A percentile compares a stretch with the other conserved stretches of the same genome.
Conservation (phyloP, 164 flowering plant genomes). For the Magnolia kwangsiensis region DNA sequence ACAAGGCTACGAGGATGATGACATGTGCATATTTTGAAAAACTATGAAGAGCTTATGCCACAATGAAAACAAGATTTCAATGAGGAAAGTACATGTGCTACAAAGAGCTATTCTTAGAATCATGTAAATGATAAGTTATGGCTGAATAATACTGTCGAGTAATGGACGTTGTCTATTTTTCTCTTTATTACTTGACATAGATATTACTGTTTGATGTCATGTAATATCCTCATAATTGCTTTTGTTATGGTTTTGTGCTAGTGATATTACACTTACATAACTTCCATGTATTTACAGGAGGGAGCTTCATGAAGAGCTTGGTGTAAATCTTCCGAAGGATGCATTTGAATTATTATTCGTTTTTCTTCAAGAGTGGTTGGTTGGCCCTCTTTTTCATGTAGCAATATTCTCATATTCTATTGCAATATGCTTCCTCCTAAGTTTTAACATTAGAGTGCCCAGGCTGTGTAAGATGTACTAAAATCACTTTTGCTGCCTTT, state of each 20-base stretch:
- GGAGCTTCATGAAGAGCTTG: slow-evolving; percentile 94
- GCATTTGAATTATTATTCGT: slow-evolving; percentile 79
- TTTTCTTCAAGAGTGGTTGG: slow-evolving; percentile 76
- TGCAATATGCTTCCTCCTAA: not conserved
- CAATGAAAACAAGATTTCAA: not conserved
- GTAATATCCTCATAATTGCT: not conserved
- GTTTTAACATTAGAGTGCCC: not conserved
- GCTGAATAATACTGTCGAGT: not conserved
- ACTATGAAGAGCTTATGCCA: not conserved
- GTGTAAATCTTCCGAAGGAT: slow-evolving; percentile 75
- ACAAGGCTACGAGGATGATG: too few species aligned
- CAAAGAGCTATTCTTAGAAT: not conserved
- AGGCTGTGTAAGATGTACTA: not conserved
- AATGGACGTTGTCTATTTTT: not conserved
- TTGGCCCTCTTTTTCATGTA: slow-evolving; percentile 9
- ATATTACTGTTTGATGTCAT: not conserved
- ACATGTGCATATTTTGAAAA: not conserved
- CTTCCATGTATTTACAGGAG: slow-evolving; percentile 50
- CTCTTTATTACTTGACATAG: not conserved
- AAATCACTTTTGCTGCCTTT: not conserved
- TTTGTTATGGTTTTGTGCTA: not conserved
- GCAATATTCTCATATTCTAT: not conserved
- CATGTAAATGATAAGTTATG: not conserved
- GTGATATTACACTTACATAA: not conserved
- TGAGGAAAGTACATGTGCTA: not conserved